A percentile compares a stretch with the other conserved stretches of the same genome.
Evolutionary conservation across 345 rosid species (phyloP).

Genomic region (Ceriops zippeliana): DNA sequence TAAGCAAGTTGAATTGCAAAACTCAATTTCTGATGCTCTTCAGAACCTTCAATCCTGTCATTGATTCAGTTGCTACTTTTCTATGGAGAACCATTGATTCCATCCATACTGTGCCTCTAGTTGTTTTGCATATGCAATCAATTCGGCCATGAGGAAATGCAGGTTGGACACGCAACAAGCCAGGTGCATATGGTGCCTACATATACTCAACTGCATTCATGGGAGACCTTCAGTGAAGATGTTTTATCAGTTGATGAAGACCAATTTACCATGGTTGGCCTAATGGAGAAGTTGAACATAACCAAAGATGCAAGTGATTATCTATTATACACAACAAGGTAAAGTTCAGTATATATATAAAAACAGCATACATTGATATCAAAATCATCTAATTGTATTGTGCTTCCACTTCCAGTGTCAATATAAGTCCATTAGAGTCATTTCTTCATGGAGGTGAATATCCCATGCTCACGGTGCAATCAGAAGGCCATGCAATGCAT

Average conservation of each 20-base stretch:
- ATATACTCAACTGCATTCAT: slow-evolving; percentile 8
- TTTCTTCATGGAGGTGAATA: slow-evolving; percentile 39
- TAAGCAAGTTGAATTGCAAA: neutral
- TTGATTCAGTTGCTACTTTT: no score
- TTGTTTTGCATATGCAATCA: no score
- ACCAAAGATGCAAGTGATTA: slow-evolving; percentile 31
- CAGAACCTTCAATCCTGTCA: no score
- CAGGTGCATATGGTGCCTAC: slow-evolving; percentile 25
- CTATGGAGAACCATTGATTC: no score
- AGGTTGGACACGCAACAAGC: slow-evolving; percentile 24
- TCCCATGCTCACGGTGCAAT: slow-evolving; percentile 31
- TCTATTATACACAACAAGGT: slow-evolving; percentile 32
- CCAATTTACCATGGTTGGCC: slow-evolving; percentile 16
- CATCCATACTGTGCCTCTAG: no score
- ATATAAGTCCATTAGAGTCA: slow-evolving; percentile 46
- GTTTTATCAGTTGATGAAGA: slow-evolving; percentile 23
- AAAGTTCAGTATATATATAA: neutral
- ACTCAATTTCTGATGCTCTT: neutral
- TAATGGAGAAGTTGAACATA: slow-evolving; percentile 30
- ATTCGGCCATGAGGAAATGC: neutral
- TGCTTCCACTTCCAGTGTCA: slow-evolving; percentile 30
- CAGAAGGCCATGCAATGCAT: slow-evolving; percentile 29
- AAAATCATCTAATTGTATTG: neutral
- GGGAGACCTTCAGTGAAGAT: slow-evolving; percentile 27
- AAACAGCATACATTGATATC: no score